These are phyloP conservation scores for Candida pini DNA, from an alignment of 805 yeast genomes.

Conservation along the genomic window DNA sequence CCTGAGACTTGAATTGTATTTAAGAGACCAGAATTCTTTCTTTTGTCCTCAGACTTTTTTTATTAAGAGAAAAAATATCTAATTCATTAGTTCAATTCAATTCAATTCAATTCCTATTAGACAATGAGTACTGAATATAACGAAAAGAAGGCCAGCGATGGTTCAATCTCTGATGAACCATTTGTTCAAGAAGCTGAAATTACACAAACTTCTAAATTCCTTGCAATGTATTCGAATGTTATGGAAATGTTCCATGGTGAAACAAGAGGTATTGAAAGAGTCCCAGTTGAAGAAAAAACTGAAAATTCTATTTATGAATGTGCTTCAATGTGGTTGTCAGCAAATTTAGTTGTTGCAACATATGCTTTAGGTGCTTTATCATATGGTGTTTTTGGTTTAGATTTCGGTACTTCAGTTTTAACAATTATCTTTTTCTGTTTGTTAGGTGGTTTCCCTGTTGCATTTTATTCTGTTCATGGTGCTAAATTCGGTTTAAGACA, in stretches of 20 bases:
- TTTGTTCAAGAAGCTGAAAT: slow-evolving; percentile 19
- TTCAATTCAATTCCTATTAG: no score
- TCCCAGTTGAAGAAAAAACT: slow-evolving; percentile 73
- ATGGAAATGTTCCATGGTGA: slow-evolving; percentile 39
- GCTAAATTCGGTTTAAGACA: slow-evolving; percentile 84
- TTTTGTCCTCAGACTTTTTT: no score
- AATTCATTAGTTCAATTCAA: no score
- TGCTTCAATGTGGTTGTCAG: slow-evolving; percentile 87
- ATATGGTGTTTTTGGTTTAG: slow-evolving; percentile 52
- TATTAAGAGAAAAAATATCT: no score
- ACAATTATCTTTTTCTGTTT: slow-evolving; percentile 66
- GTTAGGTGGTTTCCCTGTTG: slow-evolving; percentile 75
- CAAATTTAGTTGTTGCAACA: slow-evolving; percentile 83
- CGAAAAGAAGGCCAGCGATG: slow-evolving; percentile 24
- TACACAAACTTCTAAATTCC: slow-evolving; percentile 9
- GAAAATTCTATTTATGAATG: slow-evolving; percentile 63
- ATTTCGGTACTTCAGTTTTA: slow-evolving; percentile 68
- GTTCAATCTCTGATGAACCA: slow-evolving; percentile 19
- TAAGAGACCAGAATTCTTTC: no score
- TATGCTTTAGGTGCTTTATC: slow-evolving; percentile 73
- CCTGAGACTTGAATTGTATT: no score
- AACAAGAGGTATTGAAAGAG: slow-evolving; percentile 73
- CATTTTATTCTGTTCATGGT: slow-evolving; percentile 78
- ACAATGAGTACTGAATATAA: not conserved
- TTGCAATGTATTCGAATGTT: slow-evolving; percentile 17